Base-by-base conservation (phyloP, 2,329 filamentous ascomycete species). In the Camillea tinctor region DNA sequence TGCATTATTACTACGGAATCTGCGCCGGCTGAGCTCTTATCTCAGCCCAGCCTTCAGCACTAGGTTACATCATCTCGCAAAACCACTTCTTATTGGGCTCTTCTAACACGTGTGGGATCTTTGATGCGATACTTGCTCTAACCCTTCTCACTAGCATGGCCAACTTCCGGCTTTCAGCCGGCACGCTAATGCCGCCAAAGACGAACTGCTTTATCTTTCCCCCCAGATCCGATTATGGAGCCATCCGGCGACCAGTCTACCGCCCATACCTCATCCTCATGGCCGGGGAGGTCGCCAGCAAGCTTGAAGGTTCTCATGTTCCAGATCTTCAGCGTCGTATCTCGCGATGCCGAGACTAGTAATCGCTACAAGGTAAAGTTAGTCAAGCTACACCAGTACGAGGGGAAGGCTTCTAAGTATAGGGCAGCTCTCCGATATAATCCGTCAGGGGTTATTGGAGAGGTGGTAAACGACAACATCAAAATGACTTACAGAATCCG, bases 191-290 rank as follows among this genome's bases (percentile, higher is more conserved):
- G 86, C 66, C 84, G 80, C 87, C 87, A 90, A 50, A 88, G 75
- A 66, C 86, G 79, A 20, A 90, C 85, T 2, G 86, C 86, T 75
- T 96, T 97, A 75, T 99, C 95, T 73, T 94, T 94, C 9, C 95
- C 95, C 57, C 93, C 95, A 74, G 93, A 97, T 19, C 88, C 93
- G 17, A 98, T 93, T 68, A 88, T 88, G 68, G 92, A 85, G 8
- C 95, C 95, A 73, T 97, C 93, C 0, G 92, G 89, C 68, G 91
- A 93, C 95, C 94, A 98, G 74, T 98, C 94, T 0, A 97, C 93
- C 74, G 62, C 64, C 36, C 64, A 67, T 1, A 67, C 74, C 40
- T 67, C 65, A 13, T 67, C 65, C 56, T 66, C 64, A 52, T 67
- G 65, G 11, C 65, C 65, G 4, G 65, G 65, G 1, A 67, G 54